Percentiles rank a stretch among this genome's conserved stretches.
Evolutionary conservation across 148 eudicot genomes (phyloP).

Genomic region (Dysphania ambrosioides): DNA sequence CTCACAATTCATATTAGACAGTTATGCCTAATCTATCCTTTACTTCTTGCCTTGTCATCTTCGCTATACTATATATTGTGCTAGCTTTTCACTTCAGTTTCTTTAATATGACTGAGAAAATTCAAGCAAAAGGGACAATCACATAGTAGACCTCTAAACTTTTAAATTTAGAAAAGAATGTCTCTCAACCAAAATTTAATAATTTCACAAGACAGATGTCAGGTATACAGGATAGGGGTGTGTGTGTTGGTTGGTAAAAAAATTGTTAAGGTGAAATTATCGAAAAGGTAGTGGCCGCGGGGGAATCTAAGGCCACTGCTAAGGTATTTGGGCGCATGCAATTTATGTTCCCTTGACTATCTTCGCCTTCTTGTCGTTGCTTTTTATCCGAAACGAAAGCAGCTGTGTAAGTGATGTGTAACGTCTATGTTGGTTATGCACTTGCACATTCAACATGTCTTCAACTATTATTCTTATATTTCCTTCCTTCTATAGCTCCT

Average conservation of each 20-base stretch:
- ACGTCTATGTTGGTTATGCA: not conserved
- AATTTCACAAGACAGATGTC: not conserved
- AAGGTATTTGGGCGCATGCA: conserved; percentile 24
- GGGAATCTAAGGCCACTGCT: conserved; percentile 14
- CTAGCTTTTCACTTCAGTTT: too few relatives aligned
- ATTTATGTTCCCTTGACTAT: conserved; percentile 16
- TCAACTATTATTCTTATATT: not conserved
- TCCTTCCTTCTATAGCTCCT: not conserved
- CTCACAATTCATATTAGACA: too few relatives aligned
- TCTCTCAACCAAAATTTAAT: too few relatives aligned
- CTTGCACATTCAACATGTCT: not conserved
- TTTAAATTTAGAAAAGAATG: too few relatives aligned
- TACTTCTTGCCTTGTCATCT: too few relatives aligned
- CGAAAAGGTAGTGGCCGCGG: conserved; percentile 9
- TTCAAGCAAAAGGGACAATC: too few relatives aligned
- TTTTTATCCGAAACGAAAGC: not conserved
- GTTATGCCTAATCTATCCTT: too few relatives aligned
- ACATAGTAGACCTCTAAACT: too few relatives aligned
- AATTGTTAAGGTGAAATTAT: not conserved
- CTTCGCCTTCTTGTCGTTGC: not conserved
- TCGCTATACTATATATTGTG: too few relatives aligned
- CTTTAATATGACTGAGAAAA: too few relatives aligned
- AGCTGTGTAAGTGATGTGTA: not conserved
- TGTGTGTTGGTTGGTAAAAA: not conserved
- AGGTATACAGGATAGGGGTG: not conserved